Percentiles rank a stretch among this genome's conserved stretches.
These are phyloP conservation scores for Colletotrichum shisoi DNA, from an alignment of 2,329 filamentous ascomycete species.

Conservation along the genomic window DNA sequence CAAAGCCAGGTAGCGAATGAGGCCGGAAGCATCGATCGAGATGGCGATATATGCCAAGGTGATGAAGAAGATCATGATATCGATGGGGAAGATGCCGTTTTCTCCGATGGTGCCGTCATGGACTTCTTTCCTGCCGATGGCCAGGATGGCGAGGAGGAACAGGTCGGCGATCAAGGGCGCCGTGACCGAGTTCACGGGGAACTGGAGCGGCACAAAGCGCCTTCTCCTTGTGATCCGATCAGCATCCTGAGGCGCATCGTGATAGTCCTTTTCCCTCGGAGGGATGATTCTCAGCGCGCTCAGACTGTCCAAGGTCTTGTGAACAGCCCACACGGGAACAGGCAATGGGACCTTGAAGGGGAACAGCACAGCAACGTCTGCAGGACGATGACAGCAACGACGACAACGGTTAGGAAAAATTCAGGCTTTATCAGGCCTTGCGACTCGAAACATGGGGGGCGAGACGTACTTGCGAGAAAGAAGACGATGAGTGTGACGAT, in stretches of 20 bases:
- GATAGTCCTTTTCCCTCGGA: constrained; percentile 1
- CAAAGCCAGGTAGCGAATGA: constrained; percentile 75
- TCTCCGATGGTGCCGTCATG: constrained; percentile 72
- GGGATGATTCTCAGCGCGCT: constrained; percentile 58
- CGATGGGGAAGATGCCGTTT: constrained; percentile 71
- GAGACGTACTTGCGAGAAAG: constrained; percentile 71
- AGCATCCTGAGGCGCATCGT: constrained; percentile 41
- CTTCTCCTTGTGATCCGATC: constrained; percentile 44
- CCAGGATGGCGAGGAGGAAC: constrained; percentile 73
- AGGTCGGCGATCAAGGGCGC: constrained; percentile 75
- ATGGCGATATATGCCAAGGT: constrained; percentile 79
- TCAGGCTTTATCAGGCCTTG: not conserved
- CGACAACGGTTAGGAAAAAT: not conserved
- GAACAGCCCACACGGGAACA: constrained; percentile 60
- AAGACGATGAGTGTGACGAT: constrained; percentile 76
- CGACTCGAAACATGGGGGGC: not conserved
- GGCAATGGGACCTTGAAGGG: constrained; percentile 71
- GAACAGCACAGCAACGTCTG: constrained; percentile 74
- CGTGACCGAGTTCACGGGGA: constrained; percentile 76
- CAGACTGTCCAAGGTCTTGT: constrained; percentile 52
- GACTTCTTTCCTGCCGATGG: constrained; percentile 72
- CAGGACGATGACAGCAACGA: not conserved
- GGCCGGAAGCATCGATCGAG: constrained; percentile 76
- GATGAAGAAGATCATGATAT: constrained; percentile 79
- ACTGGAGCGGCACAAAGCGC: constrained; percentile 59